These are phyloP conservation scores for Alternaria tenuissima DNA, from an alignment of 2,329 filamentous ascomycete genomes.

Conservation along the genomic window DNA sequence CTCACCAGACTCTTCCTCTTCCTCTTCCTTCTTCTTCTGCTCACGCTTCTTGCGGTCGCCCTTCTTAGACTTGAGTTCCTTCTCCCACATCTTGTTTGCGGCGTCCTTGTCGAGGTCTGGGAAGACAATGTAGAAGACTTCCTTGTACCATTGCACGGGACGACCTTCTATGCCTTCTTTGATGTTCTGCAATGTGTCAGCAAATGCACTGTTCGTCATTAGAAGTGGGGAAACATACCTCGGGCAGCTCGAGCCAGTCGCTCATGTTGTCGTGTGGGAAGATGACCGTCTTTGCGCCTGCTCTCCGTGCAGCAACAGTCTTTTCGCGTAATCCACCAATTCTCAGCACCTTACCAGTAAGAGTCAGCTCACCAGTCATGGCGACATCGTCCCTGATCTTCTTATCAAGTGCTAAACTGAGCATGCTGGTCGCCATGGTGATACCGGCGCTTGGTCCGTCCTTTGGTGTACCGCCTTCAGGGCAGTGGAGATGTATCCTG, in stretches of 20 bases:
- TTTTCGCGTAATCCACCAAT: conserved; percentile 96
- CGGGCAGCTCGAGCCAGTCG: conserved; percentile 95
- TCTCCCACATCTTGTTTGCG: conserved; percentile 77
- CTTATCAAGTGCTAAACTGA: conserved; percentile 82
- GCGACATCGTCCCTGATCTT: conserved; percentile 85
- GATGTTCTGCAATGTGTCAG: conserved; percentile 76
- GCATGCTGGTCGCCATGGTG: conserved; percentile 94
- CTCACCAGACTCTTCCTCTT: conserved; percentile 53
- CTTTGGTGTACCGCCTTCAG: conserved; percentile 94
- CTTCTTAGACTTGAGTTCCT: conserved; percentile 59
- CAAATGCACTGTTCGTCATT: not conserved
- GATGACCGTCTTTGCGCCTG: conserved; percentile 90
- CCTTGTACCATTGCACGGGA: conserved; percentile 90
- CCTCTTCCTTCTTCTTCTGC: conserved; percentile 56
- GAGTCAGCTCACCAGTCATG: conserved; percentile 97
- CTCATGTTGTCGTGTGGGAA: conserved; percentile 96
- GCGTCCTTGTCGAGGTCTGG: conserved; percentile 75
- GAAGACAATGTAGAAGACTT: conserved; percentile 93
- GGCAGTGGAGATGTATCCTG: conserved; percentile 93
- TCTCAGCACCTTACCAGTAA: conserved; percentile 94
- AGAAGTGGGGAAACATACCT: conserved; percentile 68
- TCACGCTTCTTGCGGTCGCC: conserved; percentile 47
- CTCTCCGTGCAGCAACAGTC: conserved; percentile 91
- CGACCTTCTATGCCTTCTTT: conserved; percentile 94
- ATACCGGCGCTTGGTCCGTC: conserved; percentile 84